Base-by-base conservation (phyloP, 129 eudicot genomes). In the Erigeron canadensis region DNA sequence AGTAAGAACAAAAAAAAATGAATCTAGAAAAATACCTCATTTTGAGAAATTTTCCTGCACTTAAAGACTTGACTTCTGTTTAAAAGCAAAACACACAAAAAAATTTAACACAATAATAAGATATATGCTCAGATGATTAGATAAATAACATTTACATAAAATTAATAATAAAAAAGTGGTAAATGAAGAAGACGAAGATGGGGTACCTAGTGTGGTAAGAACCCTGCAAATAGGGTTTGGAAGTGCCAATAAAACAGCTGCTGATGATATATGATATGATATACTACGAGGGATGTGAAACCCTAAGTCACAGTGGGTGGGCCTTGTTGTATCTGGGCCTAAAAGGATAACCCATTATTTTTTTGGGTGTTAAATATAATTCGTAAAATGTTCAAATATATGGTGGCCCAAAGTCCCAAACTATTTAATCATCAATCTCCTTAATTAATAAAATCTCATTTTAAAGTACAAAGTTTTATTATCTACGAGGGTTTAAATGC, bases 21-120 rank as follows among this genome's bases (percentile, higher is more conserved):
- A 28, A 44, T 72, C 45, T 72, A 46, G 8, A 38, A 74, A 47
- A 69, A 75, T 76, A 81, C 85, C 85, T 81, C 85, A 81, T 81
- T 60, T 65, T 19, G 59, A 18, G 65, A 50, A 12, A 46, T 55
- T 18, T 9, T 47, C 54, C 69, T 76, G 68, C 65, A 15, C 34
- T 77, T 54, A 81, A 46, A 28, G 3, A 23, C 68, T 71, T 71
- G 28, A 47, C 66, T 46, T 28, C 85, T 76, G 78, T 21, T 0
- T 65, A 55, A 10, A 69, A 61, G 61, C 69, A 68, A 22, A 65
- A 65, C 40, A 47, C 50, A 58, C 0, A 28, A 28, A 28, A 28
- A 28, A 28, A 28, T 1, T 28, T 18, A 44, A 46, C 46, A 7
- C 56, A 38, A 41, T 11, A 72, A 22, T 1, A 44, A 43, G 15